Base-by-base conservation (phyloP, 2,329 filamentous ascomycete genomes). In the Trichoderma cornu-damae region DNA sequence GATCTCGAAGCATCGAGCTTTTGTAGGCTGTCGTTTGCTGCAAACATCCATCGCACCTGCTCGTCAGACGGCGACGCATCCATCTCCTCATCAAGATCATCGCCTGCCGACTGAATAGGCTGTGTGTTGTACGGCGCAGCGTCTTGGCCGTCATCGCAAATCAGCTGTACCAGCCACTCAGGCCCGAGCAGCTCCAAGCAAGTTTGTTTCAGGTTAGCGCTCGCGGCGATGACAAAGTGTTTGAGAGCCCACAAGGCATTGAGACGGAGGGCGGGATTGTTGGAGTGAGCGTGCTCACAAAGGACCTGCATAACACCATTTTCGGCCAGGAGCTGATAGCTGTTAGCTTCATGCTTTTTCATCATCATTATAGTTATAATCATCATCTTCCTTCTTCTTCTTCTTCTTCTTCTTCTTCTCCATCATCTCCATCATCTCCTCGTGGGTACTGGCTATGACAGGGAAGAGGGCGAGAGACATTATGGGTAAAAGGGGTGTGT, bases 201-300 rank as follows among this genome's bases (percentile, higher is more conserved):
- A 47, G 82, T 80, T 65, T 87, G 87, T 72, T 94, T 96, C 63
- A 89, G 76, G 11, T 87, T 81, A 43, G 87, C 84, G 16, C 81
- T 80, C 5, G 88, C 83, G 20, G 84, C 85, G 61, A 88, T 81
- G 2, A 96, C 87, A 49, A 96, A 80, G 72, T 97, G 90, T 69
- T 97, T 97, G 58, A 99, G 75, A 5, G 91, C 90, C 93, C 94
- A 99, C 1, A 99, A 74, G 20, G 92, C 91, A 65, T 94, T 91
- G 24, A 95, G 79, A 22, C 90, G 84, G 53, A 97, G 77, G 46
- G 86, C 83, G n/a, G 88, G 82, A 66, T 93, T 89, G 46, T 82
- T 79, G 0, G 89, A 94, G 69, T 89, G 89, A 1, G 92, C 90
- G 68, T 96, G 89, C 63, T 89, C 83, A 67, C 91, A 96, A 1